Percentiles rank a stretch among this genome's conserved stretches.
Conservation (phyloP, 2,329 filamentous ascomycete genomes). For the Cytospora leucostoma region DNA sequence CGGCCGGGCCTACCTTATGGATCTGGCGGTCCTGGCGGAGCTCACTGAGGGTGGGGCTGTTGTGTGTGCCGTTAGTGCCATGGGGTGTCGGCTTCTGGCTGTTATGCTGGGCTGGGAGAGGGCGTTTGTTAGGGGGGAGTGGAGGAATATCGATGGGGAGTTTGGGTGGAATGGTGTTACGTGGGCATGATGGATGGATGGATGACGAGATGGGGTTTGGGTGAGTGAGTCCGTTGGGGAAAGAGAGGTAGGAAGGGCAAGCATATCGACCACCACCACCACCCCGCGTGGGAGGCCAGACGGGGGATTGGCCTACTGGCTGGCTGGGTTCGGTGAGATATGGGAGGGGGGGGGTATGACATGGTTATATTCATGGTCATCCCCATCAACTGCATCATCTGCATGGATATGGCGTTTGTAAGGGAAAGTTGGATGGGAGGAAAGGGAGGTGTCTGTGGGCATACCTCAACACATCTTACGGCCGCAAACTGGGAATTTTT, state of each 20-base stretch:
- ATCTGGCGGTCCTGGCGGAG: constrained; percentile 71
- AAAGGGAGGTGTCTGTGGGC: not conserved
- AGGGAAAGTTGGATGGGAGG: not conserved
- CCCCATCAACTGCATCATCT: not conserved
- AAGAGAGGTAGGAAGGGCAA: not conserved
- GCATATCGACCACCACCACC: not conserved
- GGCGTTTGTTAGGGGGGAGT: constrained; percentile 60
- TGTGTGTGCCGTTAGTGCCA: constrained; percentile 74
- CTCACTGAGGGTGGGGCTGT: constrained; percentile 62
- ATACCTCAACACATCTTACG: not conserved
- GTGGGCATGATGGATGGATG: constrained; percentile 13
- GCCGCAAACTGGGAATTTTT: not conserved
- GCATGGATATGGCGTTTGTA: not conserved
- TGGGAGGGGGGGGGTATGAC: no score
- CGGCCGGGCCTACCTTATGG: constrained; percentile 79
- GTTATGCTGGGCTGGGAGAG: constrained; percentile 88
- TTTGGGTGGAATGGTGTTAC: constrained; percentile 59
- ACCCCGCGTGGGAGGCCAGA: no score
- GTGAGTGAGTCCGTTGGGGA: no score
- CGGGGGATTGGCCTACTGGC: not conserved
- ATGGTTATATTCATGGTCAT: no score
- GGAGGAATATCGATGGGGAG: constrained; percentile 79
- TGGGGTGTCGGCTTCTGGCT: constrained; percentile 71
- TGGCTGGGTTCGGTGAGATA: not conserved
- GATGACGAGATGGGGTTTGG: not conserved